phyloP scores from a whole-genome alignment of 2,329 filamentous ascomycete genomes.

The Elsinoe perseae region DNA sequence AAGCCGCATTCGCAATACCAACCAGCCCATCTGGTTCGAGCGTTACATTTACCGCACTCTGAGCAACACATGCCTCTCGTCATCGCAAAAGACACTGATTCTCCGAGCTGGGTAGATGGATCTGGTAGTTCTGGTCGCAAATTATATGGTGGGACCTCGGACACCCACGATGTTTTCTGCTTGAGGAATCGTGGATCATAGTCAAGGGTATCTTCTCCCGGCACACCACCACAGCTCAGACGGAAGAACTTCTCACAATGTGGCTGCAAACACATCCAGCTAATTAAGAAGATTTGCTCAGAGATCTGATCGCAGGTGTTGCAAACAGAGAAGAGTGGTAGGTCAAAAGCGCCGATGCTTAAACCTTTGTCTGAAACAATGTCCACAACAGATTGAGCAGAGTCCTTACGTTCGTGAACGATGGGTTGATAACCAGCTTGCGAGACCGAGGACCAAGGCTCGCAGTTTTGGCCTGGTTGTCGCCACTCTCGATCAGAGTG shows the following conservation, averaged over 20 bases:
- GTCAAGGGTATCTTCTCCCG: constrained; percentile 32
- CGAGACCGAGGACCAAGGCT: too few species aligned
- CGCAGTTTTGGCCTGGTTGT: too few species aligned
- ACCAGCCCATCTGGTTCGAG: constrained; percentile 52
- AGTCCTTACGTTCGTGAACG: constrained; percentile 1
- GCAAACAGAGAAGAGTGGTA: constrained; percentile 30
- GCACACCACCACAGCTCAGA: constrained; percentile 29
- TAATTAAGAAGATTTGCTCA: constrained; percentile 36
- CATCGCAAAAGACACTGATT: constrained; percentile 45
- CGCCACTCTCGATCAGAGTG: too few species aligned
- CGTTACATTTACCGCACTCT: constrained; percentile 53
- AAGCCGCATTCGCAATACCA: constrained; percentile 57
- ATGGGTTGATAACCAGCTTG: too few species aligned
- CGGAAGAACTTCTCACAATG: constrained; percentile 51
- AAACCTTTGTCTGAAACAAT: neutral
- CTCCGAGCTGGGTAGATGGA: constrained; percentile 33
- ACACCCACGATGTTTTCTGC: constrained; percentile 41
- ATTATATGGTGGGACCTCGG: constrained; percentile 32
- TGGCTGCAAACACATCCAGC: constrained; percentile 53
- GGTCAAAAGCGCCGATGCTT: constrained; percentile 12
- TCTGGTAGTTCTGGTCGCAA: constrained; percentile 36
- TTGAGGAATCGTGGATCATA: constrained; percentile 54
- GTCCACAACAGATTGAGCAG: neutral
- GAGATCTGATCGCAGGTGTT: constrained; percentile 27
- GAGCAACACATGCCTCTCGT: constrained; percentile 62